Evolutionary conservation across 306 rosid species (phyloP).

Genomic region (Quercus dentata): DNA sequence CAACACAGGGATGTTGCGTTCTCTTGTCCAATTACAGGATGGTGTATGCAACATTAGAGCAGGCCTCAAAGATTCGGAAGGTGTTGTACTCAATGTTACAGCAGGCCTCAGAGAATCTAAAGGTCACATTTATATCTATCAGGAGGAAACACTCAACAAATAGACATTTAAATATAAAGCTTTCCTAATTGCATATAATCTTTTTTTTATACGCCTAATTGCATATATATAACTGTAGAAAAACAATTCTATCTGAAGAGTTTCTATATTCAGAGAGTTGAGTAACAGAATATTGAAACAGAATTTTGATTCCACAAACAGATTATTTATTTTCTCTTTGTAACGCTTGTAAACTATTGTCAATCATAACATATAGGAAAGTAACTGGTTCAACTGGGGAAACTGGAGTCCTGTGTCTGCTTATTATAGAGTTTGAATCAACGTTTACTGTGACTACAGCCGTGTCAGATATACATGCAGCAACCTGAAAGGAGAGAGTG

Average conservation of each 20-base stretch:
- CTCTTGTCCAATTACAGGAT: constrained; percentile 62
- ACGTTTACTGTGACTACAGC: constrained; percentile 50
- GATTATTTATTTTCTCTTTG: background rate
- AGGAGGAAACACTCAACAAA: constrained; percentile 5
- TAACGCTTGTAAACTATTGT: background rate
- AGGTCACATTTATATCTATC: constrained; percentile 21
- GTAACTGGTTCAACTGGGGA: constrained; percentile 64
- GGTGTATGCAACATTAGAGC: background rate
- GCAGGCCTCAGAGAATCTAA: constrained; percentile 73
- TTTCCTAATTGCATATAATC: background rate
- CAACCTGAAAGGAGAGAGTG: constrained; percentile 41
- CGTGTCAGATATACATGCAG: constrained; percentile 29
- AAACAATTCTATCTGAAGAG: background rate
- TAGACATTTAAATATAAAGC: background rate
- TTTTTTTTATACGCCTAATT: too few relatives aligned
- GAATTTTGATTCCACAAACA: background rate
- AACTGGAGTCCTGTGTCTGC: constrained; percentile 69
- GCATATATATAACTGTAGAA: background rate
- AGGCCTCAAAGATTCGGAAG: too few relatives aligned
- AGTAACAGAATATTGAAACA: background rate
- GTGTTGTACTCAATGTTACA: constrained; percentile 55
- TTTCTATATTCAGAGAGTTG: too few relatives aligned
- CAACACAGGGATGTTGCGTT: constrained; percentile 45
- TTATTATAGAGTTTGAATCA: constrained; percentile 50
- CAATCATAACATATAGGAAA: constrained; percentile 66